Percentiles rank a stretch among this genome's conserved stretches.
These are phyloP conservation scores for Abrus pulchellus DNA, from an alignment of 306 rosid species.

Conservation along the genomic window DNA sequence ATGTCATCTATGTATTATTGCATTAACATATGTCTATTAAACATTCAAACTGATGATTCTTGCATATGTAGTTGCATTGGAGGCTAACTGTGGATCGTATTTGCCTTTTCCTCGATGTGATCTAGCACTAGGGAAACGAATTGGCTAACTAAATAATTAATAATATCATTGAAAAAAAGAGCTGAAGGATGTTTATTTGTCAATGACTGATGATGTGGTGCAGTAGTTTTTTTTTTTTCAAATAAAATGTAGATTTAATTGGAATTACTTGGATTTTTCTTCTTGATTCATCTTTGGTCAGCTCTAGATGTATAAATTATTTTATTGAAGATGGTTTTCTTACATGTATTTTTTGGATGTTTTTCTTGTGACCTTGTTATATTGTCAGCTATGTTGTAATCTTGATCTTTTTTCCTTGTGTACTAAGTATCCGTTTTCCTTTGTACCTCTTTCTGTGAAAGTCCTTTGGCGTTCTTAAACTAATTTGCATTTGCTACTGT, in stretches of 20 bases:
- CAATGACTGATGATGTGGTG: slow-evolving; percentile 14
- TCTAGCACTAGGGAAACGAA: slow-evolving; percentile 24
- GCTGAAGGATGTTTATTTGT: slow-evolving; percentile 28
- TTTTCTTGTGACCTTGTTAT: slow-evolving; percentile 5
- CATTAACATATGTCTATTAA: slow-evolving; percentile 13
- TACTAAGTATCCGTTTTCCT: slow-evolving; percentile 32
- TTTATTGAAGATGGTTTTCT: slow-evolving; percentile 20
- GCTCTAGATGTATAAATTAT: slow-evolving; percentile 26
- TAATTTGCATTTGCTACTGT: slow-evolving; percentile 12
- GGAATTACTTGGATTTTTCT: slow-evolving; percentile 34
- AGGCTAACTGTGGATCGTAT: slow-evolving; percentile 10
- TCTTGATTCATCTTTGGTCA: slow-evolving; percentile 25
- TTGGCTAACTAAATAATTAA: not conserved
- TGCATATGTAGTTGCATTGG: not conserved
- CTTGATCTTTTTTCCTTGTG: not conserved
- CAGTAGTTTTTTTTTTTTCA: not conserved
- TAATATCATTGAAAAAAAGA: slow-evolving; percentile 25
- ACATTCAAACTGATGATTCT: slow-evolving; percentile 20
- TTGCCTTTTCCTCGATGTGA: slow-evolving; percentile 11
- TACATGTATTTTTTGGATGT: slow-evolving; percentile 10
- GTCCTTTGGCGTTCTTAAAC: slow-evolving; percentile 23
- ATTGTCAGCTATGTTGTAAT: slow-evolving; percentile 10
- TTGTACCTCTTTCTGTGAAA: slow-evolving; percentile 16
- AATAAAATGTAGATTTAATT: not conserved
- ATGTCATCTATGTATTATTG: not conserved